Base-by-base conservation (phyloP, 2,329 filamentous ascomycete species). In the Aspergillus udagawae region DNA sequence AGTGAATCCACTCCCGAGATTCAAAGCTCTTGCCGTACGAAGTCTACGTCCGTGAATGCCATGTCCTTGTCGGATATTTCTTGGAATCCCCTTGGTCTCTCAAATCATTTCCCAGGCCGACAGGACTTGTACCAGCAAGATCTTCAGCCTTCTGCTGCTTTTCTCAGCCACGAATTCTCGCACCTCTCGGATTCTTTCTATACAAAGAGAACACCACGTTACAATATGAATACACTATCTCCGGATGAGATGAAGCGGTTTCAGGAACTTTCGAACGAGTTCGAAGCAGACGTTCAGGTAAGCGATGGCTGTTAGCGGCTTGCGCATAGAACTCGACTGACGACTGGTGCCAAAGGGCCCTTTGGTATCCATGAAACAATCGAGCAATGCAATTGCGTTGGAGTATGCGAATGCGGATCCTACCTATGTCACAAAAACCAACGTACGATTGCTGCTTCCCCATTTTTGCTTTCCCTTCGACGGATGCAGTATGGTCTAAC, bases 341-440 rank as follows among this genome's bases (percentile, higher is more conserved):
- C 65, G 56, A 47, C 27, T 42, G n/a, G 44, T 38, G 23, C n/a
- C 25, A 56, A 62, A 97, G 93, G 92, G 91, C 55, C 90, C 91
- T 60, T 81, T 92, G 51, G 89, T 97, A 63, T 90, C 91, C 67
- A 83, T 88, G 60, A 90, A 89, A 75, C 85, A 86, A 68, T 84
- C 89, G 52, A 95, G 88, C 75, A 83, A 86, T 65, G 85, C 82
- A 63, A 91, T 99, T 70, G 86, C 89, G 17, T 82, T 87, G 62
- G 90, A 96, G 73, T 97, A 96, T 77, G 90, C 91, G 60, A 89
- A 89, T 74, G 92, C 91, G 60, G 92, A 97, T 73, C 86, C 88
- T 5, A 80, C 90, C 61, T 96, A 91, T 73, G 87, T 92, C 52
- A 84, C 88, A 58, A 97, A 97, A 80, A 97, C 92, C 51, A 83